Evolutionary conservation across 1,284 basidiomycete genomes (phyloP).

Genomic region (Kalmanozyma brasiliensis): DNA sequence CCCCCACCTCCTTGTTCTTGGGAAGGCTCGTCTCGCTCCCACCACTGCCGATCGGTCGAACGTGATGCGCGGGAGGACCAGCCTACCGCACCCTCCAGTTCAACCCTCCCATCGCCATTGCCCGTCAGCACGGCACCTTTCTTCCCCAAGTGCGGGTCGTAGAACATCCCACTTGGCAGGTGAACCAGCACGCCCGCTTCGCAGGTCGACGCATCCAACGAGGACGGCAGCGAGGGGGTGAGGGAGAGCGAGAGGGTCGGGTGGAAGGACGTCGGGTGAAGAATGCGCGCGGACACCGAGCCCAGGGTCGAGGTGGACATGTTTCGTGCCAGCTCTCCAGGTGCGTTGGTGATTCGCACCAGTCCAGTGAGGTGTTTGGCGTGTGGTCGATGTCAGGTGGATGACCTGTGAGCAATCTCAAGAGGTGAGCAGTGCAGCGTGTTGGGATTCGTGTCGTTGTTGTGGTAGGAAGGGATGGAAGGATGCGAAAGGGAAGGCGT

Average conservation of each 20-base stretch:
- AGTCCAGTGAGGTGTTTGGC: too few relatives aligned
- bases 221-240: neutral
- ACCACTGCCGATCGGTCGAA: conserved; percentile 4
- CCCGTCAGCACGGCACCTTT: neutral
- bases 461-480: too few relatives aligned
- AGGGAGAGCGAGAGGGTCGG: conserved; percentile 14
- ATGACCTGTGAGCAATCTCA: too few relatives aligned
- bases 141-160: conserved; percentile 29
- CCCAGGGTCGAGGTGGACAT: too few relatives aligned
- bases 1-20: neutral
- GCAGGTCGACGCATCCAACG: neutral
- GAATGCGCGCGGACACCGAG: neutral
- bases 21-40: conserved; percentile 1
- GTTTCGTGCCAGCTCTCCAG: too few relatives aligned
- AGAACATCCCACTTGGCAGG: conserved; percentile 28
- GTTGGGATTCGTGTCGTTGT: too few relatives aligned
- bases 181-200: conserved; percentile 19
- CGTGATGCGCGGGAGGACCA: neutral
- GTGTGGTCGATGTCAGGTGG: too few relatives aligned
- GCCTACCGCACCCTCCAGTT: conserved; percentile 28
- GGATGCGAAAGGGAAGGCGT: too few relatives aligned
- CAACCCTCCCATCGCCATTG: neutral
- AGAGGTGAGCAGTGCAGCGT: too few relatives aligned
- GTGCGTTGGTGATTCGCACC: too few relatives aligned
- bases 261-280: conserved; percentile 17